Conservation (phyloP, 1,284 basidiomycete species). For the Austroboletus niveus region DNA sequence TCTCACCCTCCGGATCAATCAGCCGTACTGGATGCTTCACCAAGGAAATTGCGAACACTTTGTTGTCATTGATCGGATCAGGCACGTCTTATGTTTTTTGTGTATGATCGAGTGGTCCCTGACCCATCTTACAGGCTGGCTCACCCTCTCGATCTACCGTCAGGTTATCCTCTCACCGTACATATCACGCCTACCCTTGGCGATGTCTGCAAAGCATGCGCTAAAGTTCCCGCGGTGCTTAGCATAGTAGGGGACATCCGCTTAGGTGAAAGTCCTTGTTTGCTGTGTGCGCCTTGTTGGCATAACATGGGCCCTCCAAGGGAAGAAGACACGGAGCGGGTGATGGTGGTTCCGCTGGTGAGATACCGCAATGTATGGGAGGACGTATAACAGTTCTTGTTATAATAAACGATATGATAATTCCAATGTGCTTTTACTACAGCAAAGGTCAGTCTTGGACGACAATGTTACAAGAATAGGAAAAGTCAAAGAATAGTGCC, state of each 20-base stretch:
- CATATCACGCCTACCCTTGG: slow-evolving; percentile 61
- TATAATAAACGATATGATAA: not conserved
- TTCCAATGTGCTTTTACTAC: slow-evolving; percentile 1
- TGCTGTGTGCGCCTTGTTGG: slow-evolving; percentile 74
- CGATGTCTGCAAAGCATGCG: slow-evolving; percentile 65
- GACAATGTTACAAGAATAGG: slow-evolving; percentile 9
- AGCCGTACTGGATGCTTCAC: slow-evolving; percentile 81
- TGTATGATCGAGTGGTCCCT: not conserved
- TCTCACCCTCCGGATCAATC: slow-evolving; percentile 57
- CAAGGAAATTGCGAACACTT: slow-evolving; percentile 81
- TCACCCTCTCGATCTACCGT: slow-evolving; percentile 52
- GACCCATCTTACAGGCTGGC: slow-evolving; percentile 43
- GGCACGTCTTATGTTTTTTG: slow-evolving; percentile 40
- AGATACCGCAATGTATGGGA: slow-evolving; percentile 36
- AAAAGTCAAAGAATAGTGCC: slow-evolving; percentile 2
- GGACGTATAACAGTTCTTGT: not conserved
- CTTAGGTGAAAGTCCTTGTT: slow-evolving; percentile 72
- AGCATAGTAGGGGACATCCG: slow-evolving; percentile 68
- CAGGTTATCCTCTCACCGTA: slow-evolving; percentile 63
- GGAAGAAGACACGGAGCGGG: slow-evolving; percentile 36
- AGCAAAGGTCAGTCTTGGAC: not conserved
- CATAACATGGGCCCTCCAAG: slow-evolving; percentile 55
- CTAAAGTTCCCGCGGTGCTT: slow-evolving; percentile 64
- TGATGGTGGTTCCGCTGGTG: slow-evolving; percentile 53
- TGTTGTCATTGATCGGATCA: slow-evolving; percentile 67